These are phyloP conservation scores for Physocladia obscura DNA, from an alignment of 192 early-diverging fungal species.

Conservation along the genomic window DNA sequence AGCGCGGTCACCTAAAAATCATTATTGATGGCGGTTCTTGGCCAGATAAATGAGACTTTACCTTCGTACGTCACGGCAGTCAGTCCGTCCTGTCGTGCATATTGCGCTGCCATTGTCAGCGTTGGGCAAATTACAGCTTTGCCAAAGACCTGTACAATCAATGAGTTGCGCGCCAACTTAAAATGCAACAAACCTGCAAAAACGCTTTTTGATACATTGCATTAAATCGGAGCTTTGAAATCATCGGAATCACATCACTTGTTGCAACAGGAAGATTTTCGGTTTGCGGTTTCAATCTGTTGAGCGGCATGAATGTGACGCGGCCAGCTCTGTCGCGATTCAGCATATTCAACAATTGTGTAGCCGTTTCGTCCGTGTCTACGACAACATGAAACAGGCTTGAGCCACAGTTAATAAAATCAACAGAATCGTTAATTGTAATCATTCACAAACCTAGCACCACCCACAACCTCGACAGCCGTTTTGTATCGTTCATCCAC, in stretches of 20 bases:
- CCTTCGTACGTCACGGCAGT: conserved; percentile 87
- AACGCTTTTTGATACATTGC: conserved; percentile 71
- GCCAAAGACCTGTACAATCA: conserved; percentile 69
- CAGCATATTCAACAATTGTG: conserved; percentile 61
- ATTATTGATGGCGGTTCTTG: background rate
- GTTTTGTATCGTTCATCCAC: conserved; percentile 79
- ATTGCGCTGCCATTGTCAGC: conserved; percentile 76
- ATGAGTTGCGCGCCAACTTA: background rate
- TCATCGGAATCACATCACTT: conserved; percentile 83
- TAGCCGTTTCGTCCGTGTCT: conserved; percentile 89
- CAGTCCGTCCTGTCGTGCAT: conserved; percentile 73
- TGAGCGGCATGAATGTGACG: conserved; percentile 95
- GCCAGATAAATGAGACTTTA: background rate
- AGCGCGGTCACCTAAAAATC: conserved; percentile 72
- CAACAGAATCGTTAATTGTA: background rate
- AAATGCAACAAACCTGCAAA: conserved; percentile 61
- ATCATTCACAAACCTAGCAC: conserved; percentile 53
- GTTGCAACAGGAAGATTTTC: conserved; percentile 52
- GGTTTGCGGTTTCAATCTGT: conserved; percentile 67
- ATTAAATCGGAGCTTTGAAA: conserved; percentile 75
- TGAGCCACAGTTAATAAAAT: no score
- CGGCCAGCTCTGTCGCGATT: conserved; percentile 69
- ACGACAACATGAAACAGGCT: conserved; percentile 97
- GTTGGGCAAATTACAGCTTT: conserved; percentile 83
- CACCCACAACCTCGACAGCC: conserved; percentile 87